Evolutionary conservation across 148 eudicot species (phyloP), one percentile per base, ranked within the genome.

Genomic region (Limonium bicolor): DNA sequence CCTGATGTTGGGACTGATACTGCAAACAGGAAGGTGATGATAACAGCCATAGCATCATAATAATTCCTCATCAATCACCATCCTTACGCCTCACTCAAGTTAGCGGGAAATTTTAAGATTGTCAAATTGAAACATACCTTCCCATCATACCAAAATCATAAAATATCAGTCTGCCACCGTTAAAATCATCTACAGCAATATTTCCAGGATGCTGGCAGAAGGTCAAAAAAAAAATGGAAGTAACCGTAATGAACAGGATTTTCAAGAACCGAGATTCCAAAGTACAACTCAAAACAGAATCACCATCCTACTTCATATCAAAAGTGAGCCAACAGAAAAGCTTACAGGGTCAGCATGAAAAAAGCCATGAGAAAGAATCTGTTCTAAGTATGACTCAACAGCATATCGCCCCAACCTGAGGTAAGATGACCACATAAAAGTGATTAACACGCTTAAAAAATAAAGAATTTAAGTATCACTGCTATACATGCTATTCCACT

Each of bases 71-170:
- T 7, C 4, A 11, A 15, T 27, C 30, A 39, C 3, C 17, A 20
- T 11, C 20, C 9, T 21, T 10, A 38, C 9, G 18, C 19, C 36
- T 32, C 14, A 14, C 9, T 43, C 16, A 25, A 18, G 12, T 18
- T 27, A 53, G 30, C 31, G n/a, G 20, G 26, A 46, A 52, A 44
- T 34, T n/a, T n/a, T n/a, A n/a, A n/a, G n/a, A n/a, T n/a, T n/a
- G n/a, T n/a, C n/a, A 46, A 53, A 38, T 39, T 21, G 26, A 41
- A 44, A 23, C 27, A 46, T 68, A 90, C 97, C 97, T 84, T 64
- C 97, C 97, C 97, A 90, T 90, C 97, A 90, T 90, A 47, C 97
- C 97, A 52, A 90, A 90, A 56, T 90, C 97, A 67, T 90, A 90
- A 69, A 88, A 90, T 52, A 90, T 84, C 61, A 90, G 68, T 46